Base-by-base conservation (phyloP, 164 flowering plant genomes). In the Vitis amurensis region DNA sequence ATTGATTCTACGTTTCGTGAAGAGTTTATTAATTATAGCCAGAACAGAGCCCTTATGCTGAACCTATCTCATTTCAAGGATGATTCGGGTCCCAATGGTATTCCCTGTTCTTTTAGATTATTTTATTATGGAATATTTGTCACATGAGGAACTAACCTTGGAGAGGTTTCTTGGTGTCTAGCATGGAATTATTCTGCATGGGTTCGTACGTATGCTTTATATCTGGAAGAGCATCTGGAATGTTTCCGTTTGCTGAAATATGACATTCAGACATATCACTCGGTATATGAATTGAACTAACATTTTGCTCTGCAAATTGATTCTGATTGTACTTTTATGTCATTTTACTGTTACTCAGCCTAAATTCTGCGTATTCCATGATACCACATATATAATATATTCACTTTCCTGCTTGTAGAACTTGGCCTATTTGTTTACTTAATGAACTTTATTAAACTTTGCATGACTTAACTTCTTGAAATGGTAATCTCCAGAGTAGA, bases 111-210 rank as follows among this genome's bases (percentile, higher is more conserved):
- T 27, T 23, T 55, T 55, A 27, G 31, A 14, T 64, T 61, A 19
- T 59, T 23, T 29, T 27, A 30, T 44, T 15, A 30, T 17, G 67
- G 55, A 55, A 56, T 11, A 2, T 47, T 66, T 59, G 50, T 29
- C 27, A 23, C 27, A 23, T 23, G 27, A 23, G 27, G 27, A 23
- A 23, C 27, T 23, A 23, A 23, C 27, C 55, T 23, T 57, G 58
- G 50, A 16, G 9, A 15, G 13, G 7, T 50, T 59, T 55, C 50
- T 61, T 70, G 71, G 55, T 76, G 61, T 76, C 31, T 49, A 86
- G 91, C 89, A 76, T 84, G 89, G 87, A 84, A 84, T 58, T 84
- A 76, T 73, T 88, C 89, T 71, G 73, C 83, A 14, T 88, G 91
- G 91, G 81, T 86, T 64, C 91, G 91, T 47, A 37, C 67, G 8